Evolutionary conservation across 2,329 filamentous ascomycete genomes (phyloP).

Genomic region (Emmonsiellopsis sp.): DNA sequence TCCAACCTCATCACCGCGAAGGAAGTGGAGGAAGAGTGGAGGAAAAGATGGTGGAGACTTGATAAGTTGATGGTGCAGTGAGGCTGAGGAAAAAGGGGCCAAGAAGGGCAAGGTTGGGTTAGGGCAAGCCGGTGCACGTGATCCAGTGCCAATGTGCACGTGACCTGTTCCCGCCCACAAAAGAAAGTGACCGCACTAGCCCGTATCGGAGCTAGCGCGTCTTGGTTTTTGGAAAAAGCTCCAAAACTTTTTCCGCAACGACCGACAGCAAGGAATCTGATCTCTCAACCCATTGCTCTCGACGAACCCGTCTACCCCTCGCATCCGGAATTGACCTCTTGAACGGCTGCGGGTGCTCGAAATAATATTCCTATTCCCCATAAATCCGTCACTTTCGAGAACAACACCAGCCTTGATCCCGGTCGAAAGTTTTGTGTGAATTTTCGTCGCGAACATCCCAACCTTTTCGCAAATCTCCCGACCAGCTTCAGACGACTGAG

Average conservation of each 20-base stretch:
- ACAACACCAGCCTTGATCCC: neutral
- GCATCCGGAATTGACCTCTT: neutral
- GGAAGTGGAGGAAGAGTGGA: no score
- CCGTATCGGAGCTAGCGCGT: neutral
- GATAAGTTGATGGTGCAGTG: no score
- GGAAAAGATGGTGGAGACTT: no score
- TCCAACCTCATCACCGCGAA: no score
- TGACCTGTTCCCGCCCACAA: no score
- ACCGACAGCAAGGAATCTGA: neutral
- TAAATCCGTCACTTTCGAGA: neutral
- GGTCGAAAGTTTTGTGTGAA: slow-evolving; percentile 1
- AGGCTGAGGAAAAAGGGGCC: no score
- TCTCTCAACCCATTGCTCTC: neutral
- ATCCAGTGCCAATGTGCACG: no score
- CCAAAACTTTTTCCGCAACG: neutral
- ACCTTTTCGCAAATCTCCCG: neutral
- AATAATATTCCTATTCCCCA: neutral
- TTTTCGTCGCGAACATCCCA: neutral
- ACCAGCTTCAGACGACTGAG: neutral
- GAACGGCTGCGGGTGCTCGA: neutral
- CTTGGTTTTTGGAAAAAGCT: neutral
- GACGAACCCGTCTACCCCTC: no score
- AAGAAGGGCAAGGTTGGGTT: no score
- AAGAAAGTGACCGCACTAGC: neutral
- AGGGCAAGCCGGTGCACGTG: no score